Base-by-base conservation (phyloP, 2,329 filamentous ascomycete species). In the Hypoxylon sp. region DNA sequence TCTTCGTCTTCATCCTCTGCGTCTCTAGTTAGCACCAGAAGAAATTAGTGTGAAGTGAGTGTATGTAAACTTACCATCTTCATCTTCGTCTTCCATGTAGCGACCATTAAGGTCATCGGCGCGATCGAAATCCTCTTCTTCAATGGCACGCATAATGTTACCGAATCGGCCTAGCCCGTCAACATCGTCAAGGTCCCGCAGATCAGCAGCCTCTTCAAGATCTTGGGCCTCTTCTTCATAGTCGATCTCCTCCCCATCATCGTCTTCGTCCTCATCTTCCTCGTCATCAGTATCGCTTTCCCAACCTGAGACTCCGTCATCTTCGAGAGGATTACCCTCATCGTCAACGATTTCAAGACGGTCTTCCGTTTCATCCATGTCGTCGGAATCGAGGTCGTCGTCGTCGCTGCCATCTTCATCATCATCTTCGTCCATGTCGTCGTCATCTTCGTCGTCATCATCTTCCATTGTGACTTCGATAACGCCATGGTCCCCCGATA, bases 391-490 rank as follows among this genome's bases (percentile, higher is more conserved):
- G 27, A 89, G 87, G 30, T 88, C 86, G 2, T 89, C 85, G 2
- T 85, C 82, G 30, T 85, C 90, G 58, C 90, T 83, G 20, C 88
- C 85, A 33, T 89, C 89, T 10, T 90, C 88, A 17, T 90, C 89
- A 25, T 89, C 88, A 50, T 87, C 86, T 3, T 89, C 85, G 6
- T 85, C 82, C 49, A 85, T 89, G 61, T 91, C 90, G 37, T 89
- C 87, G 2, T 88, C 86, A 6, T 91, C 90, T n/a, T 89, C 87
- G 2, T 89, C 87, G 3, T 89, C 87, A 35, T 87, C 85, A 54
- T 87, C 89, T 57, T 92, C 92, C 84, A 98, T 92, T 69, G 97
- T 93, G 73, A 98, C 89, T 81, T 91, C 89, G 65, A 92, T 87
- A 60, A 90, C 84, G 25, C 84, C 86, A 50, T 88, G 85, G 50